Evolutionary conservation across 228 moss, liverwort and hornwort species (phyloP).

Genomic region (Sphagnum fallax): DNA sequence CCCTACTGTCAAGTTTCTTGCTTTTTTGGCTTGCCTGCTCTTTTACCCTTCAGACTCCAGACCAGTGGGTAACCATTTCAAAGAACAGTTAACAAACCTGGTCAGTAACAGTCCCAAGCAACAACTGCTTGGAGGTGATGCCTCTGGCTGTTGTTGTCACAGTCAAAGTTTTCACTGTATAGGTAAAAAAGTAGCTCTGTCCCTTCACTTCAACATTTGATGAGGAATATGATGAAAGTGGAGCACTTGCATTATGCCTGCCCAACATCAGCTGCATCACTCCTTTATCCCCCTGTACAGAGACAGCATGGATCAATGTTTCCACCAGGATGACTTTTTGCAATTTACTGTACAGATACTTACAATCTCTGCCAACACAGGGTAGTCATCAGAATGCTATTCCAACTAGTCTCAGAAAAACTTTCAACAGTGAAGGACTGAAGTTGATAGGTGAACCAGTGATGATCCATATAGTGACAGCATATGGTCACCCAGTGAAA

Average conservation of each 20-base stretch:
- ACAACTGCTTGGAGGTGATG: slow-evolving; percentile 77
- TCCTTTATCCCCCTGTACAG: slow-evolving; percentile 75
- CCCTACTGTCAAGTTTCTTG: too few relatives aligned
- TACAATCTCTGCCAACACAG: neutral
- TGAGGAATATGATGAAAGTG: slow-evolving; percentile 71
- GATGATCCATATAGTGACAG: too few relatives aligned
- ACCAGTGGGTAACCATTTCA: too few relatives aligned
- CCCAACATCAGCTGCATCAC: slow-evolving; percentile 84
- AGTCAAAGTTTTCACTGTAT: slow-evolving; percentile 72
- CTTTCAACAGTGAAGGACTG: too few relatives aligned
- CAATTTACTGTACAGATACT: neutral
- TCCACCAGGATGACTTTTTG: neutral
- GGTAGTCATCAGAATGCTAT: too few relatives aligned
- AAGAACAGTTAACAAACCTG: slow-evolving; percentile 42
- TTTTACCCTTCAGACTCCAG: too few relatives aligned
- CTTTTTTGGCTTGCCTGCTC: too few relatives aligned
- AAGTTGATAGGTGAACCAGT: too few relatives aligned
- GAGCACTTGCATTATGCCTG: slow-evolving; percentile 70
- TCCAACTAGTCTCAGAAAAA: too few relatives aligned
- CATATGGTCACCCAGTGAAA: too few relatives aligned
- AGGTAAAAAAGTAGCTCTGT: slow-evolving; percentile 87
- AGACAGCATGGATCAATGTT: neutral
- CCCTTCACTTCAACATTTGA: slow-evolving; percentile 71
- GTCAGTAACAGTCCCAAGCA: slow-evolving; percentile 81
- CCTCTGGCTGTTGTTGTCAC: slow-evolving; percentile 89